These are phyloP conservation scores for Eutreptiella sp. DNA, from an alignment of 208 protist species.

Conservation along the genomic window DNA sequence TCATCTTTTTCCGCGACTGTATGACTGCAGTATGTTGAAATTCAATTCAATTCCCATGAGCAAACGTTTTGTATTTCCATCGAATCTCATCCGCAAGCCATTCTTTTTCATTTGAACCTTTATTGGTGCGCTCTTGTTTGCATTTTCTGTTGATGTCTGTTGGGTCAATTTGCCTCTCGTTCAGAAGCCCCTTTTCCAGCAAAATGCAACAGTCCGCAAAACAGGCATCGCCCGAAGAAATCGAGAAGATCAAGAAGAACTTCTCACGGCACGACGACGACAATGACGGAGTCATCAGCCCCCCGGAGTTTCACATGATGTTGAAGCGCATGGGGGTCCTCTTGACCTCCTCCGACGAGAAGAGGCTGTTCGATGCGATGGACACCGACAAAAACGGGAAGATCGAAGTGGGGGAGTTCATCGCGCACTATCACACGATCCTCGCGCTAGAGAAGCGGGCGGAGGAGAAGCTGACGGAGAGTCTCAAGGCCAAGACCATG, in stretches of 20 bases:
- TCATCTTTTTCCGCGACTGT: too few species aligned
- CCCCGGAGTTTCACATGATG: slow-evolving; percentile 12
- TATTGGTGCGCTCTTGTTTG: too few species aligned
- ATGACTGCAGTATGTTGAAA: too few species aligned
- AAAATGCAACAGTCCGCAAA: too few species aligned
- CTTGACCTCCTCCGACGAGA: not conserved
- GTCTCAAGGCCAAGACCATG: slow-evolving; percentile 2
- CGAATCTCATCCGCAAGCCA: too few species aligned
- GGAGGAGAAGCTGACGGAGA: slow-evolving; percentile 13
- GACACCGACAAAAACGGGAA: slow-evolving; percentile 13
- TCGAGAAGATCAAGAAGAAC: not conserved
- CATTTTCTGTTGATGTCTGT: too few species aligned
- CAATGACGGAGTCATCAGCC: slow-evolving; percentile 8
- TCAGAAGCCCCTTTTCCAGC: too few species aligned
- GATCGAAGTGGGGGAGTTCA: slow-evolving; percentile 16
- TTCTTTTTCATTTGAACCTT: too few species aligned
- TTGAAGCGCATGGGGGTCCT: slow-evolving; percentile 7
- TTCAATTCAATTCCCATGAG: too few species aligned
- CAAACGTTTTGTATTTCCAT: too few species aligned
- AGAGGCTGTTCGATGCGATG: slow-evolving; percentile 10
- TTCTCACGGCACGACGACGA: slow-evolving; percentile 15
- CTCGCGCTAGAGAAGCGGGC: slow-evolving; percentile 1
- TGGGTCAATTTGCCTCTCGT: too few species aligned
- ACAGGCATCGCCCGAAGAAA: too few species aligned
- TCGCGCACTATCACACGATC: slow-evolving; percentile 22